Percentiles rank a stretch among this genome's conserved stretches.
These are phyloP conservation scores for Apiotrichum akiyoshidainum DNA, from an alignment of 1,284 basidiomycete genomes.

Conservation along the genomic window DNA sequence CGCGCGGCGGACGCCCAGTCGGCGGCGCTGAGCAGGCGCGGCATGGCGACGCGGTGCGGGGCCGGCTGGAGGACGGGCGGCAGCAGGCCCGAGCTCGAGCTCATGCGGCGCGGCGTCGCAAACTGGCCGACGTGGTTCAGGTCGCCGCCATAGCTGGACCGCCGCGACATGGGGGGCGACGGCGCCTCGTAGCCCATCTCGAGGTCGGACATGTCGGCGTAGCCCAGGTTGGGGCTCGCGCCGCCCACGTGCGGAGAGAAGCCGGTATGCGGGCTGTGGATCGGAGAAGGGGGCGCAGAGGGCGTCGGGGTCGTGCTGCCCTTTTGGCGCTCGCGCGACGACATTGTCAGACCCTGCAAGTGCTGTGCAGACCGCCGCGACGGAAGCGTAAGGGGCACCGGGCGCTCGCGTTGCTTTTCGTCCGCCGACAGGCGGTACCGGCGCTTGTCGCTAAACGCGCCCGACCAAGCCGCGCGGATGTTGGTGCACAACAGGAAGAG, in stretches of 20 bases:
- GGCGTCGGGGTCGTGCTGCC: slow-evolving; percentile 3
- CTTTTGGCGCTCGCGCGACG: slow-evolving; percentile 10
- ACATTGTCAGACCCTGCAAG: slow-evolving; percentile 16
- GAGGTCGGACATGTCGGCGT: slow-evolving; percentile 5
- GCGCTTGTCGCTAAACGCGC: slow-evolving; percentile 2
- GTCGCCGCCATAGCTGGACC: slow-evolving; percentile 29
- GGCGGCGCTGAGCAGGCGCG: slow-evolving; percentile 31
- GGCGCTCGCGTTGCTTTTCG: slow-evolving; percentile 22
- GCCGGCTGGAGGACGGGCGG: slow-evolving; percentile 8
- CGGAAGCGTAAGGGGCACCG: slow-evolving; percentile 35
- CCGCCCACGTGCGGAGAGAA: too few relatives aligned
- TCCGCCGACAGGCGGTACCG: not conserved
- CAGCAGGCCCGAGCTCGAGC: not conserved
- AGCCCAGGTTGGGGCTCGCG: slow-evolving; percentile 1
- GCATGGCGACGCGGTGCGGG: slow-evolving; percentile 29
- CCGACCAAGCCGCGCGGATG: slow-evolving; percentile 34
- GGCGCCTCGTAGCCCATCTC: slow-evolving; percentile 1
- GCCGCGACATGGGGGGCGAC: slow-evolving; percentile 35
- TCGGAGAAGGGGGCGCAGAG: slow-evolving; percentile 15
- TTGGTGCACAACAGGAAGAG: slow-evolving; percentile 47
- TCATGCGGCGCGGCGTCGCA: not conserved
- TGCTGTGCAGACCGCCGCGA: slow-evolving; percentile 40
- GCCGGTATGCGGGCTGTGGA: too few relatives aligned
- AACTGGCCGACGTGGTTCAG: slow-evolving; percentile 8
- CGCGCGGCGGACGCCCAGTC: slow-evolving; percentile 44